Evolutionary conservation across 2,329 filamentous ascomycete genomes (phyloP), one percentile per base, ranked within the genome.

Genomic region (Fusarium algeriense): DNA sequence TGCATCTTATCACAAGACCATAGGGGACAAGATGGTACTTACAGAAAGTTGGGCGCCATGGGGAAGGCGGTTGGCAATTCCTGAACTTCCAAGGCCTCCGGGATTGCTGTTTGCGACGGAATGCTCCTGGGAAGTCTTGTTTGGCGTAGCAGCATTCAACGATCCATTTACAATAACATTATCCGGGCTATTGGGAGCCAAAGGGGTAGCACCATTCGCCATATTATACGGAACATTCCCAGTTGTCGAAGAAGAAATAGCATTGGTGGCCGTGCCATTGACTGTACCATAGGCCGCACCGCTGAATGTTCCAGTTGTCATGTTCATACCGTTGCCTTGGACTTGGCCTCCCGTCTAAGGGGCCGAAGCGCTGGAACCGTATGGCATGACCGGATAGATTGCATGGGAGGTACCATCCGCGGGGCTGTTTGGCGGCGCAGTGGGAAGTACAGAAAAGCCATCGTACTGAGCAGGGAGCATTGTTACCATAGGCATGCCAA

Each of bases 311-410:
- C 41, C 57, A 40, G 45, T 28, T 19, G 35, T 19, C 45, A 57
- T 54, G 19, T 34, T 19, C 38, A 45, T 28, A 7, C 45, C 59
- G 40, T 37, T 50, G 41, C 49, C 35, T 44, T 64, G 59, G 43
- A 54, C 61, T 59, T 74, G 73, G 38, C 57, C 70, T 49, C 75
- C 75, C 67, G 72, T 65, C 75, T 76, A 77, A 73, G 73, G 75
- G 14, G 44, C 61, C 67, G 53, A 28, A 59, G 65, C 50, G 52
- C 41, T 37, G 37, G 54, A 34, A 43, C 26, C 12, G 20, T 46
- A 48, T 30, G 56, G n/a, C 57, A 45, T 54, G 26, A 30, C 9
- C 12, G 38, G n/a, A 15, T 38, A 54, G 40, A 32, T 43, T 3
- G 23, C 15, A 10, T 26, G 52, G 32, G 60, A 3, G 41, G 13